Base-by-base conservation (phyloP, 1,139 yeast species). In the Sugiyamaella pinicola region DNA sequence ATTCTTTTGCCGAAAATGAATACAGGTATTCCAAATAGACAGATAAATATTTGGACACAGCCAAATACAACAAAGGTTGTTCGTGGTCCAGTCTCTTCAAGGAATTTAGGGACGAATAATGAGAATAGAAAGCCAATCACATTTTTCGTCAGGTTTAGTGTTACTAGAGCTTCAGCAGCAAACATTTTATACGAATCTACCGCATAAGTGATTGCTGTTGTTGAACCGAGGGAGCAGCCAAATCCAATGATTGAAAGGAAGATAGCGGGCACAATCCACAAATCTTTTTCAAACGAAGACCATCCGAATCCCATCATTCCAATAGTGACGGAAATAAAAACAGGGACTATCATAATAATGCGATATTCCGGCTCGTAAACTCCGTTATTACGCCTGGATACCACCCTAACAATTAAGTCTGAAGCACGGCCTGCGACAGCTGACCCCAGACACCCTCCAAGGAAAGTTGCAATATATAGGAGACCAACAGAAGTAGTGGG, bases 281-380 rank as follows among this genome's bases (percentile, higher is more conserved):
- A 64, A 62, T 81, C 82, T 18, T 72, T 61, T 1, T 64, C 73
- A 29, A 72, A 66, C 0, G 82, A 65, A 2, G 84, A 72, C 85
- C 85, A 82, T 1, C 87, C 87, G 62, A 79, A 82, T 2, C 85
- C 86, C 74, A 82, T 76, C 49, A 82, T 69, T 1, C 86, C 87
- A 43, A 78, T 72, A 39, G 79, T 65, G 19, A 79, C 69, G 0
- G 83, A 63, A 6, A 83, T 59, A 35, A 69, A 60, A 9, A 75
- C 77, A 1, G 84, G 84, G 5, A 78, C 49, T 31, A 80, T 69
- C 85, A 82, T 80, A 17, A 81, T 55, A 39, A 82, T 69, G 43
- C 87, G 72, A 62, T 77, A 81, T 63, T 82, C 87, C 1, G 87
- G 86, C 68, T 82, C 87, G 64, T 81, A 82, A 12, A 79, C 67